phyloP scores from a whole-genome alignment of 108 stramenopile species.

The Fragilariopsis cylindrus region DNA sequence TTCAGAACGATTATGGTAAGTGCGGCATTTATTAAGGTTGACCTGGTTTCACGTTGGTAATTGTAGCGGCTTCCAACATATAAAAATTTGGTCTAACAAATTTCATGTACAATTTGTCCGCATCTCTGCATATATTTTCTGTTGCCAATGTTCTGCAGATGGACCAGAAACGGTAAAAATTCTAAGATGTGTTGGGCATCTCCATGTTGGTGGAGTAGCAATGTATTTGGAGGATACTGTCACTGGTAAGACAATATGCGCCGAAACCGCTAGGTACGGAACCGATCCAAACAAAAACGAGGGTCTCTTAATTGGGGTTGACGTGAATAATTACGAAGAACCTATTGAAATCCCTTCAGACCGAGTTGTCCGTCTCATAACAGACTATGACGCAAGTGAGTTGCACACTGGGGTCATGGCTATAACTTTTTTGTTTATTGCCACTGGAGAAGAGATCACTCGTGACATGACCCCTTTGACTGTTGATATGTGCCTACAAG shows the following conservation, averaged over 20 bases:
- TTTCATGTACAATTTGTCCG: too few species aligned
- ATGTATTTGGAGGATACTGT: slow-evolving; percentile 25
- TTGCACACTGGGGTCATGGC: slow-evolving; percentile 33
- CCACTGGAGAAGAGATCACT: slow-evolving; percentile 7
- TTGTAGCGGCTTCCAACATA: too few species aligned
- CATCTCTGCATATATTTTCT: too few species aligned
- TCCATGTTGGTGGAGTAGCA: slow-evolving; percentile 23
- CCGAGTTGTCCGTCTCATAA: slow-evolving; percentile 14
- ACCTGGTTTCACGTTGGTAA: background rate
- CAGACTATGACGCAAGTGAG: slow-evolving; percentile 26
- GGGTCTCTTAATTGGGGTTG: slow-evolving; percentile 18
- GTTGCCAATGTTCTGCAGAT: too few species aligned
- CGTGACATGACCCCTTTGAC: background rate
- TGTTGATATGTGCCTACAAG: slow-evolving; percentile 16
- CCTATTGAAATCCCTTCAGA: slow-evolving; percentile 19
- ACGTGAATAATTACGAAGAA: slow-evolving; percentile 11
- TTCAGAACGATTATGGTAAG: slow-evolving; percentile 10
- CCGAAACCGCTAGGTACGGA: slow-evolving; percentile 12
- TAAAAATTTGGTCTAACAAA: too few species aligned
- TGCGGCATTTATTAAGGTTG: background rate
- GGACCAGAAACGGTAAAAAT: too few species aligned
- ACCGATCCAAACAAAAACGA: slow-evolving; percentile 13
- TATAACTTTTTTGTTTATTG: slow-evolving; percentile 15
- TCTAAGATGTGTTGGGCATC: slow-evolving; percentile 8
- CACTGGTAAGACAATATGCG: slow-evolving; percentile 21